Conservation (phyloP, 768 basidiomycete genomes). For the Boletus rufocinnamomeus region DNA sequence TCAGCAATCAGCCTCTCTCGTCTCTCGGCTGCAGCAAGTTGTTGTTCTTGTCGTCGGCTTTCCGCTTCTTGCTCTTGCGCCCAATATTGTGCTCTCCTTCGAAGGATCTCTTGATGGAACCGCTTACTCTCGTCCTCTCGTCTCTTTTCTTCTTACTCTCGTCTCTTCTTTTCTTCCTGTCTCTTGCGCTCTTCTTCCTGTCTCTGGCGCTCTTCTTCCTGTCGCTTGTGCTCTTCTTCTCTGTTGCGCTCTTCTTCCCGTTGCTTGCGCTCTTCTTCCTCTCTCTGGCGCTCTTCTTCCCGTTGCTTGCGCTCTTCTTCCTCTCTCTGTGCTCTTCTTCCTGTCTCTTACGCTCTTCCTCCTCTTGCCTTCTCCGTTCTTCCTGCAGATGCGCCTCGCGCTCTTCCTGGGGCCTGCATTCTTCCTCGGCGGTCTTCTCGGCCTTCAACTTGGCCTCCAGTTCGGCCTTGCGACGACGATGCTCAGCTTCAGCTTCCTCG, state of each 20-base stretch:
- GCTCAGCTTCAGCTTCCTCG: conserved; percentile 44
- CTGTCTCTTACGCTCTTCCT: neutral
- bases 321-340: too few species aligned
- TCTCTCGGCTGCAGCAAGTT: neutral
- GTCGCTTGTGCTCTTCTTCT: too few species aligned
- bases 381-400: conserved; percentile 43
- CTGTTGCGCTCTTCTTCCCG: too few species aligned
- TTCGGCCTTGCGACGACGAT: conserved; percentile 41
- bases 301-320: too few species aligned
- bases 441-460: conserved; percentile 27
- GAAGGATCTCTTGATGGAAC: too few species aligned
- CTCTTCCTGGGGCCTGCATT: neutral
- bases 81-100: too few species aligned
- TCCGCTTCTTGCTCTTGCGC: too few species aligned
- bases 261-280: neutral
- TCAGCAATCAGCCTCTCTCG: neutral
- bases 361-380: conserved; percentile 24
- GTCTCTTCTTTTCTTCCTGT: neutral
- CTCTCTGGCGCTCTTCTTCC: too few species aligned
- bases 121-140: too few species aligned
- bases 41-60: conserved; percentile 3
- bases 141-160: too few species aligned
- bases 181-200: neutral
- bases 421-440: conserved; percentile 8
- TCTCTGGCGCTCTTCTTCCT: too few species aligned